Evolutionary conservation across 768 basidiomycete species (phyloP), one percentile per base, ranked within the genome.

Genomic region (Phanerochaete sordida): DNA sequence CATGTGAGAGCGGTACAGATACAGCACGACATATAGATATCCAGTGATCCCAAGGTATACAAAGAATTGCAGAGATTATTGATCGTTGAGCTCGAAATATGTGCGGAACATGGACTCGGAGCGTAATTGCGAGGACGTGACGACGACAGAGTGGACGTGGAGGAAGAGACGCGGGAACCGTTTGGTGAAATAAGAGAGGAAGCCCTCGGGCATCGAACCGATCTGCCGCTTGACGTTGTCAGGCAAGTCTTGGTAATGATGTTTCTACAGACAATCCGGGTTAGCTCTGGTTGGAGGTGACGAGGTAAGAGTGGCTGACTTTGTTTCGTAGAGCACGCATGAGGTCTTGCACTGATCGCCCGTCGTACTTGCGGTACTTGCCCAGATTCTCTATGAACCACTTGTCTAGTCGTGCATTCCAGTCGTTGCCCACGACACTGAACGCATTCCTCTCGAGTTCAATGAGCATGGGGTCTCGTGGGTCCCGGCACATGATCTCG

Each of bases 301-400:
- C n/a, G n/a, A n/a, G n/a, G n/a, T 24, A 21, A 31, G 19, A 53
- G 35, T 1, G 8, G 72, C 85, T 45, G 59, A 93, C 95, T 83
- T 99, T 98, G 73, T 98, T 99, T 64, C 97, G 81, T 68, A 99
- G 75, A 3, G 97, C 97, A 54, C 97, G 82, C 50, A 99, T 72
- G 9, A 99, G 75, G 75, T 99, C 97, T 64, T 97, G 91, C 11
- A 98, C 90, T 56, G 89, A 91, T 68, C 79, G 79, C 21, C 91
- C 93, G 69, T 98, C 93, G 69, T 99, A 99, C 73, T 98, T 99
- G 66, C 97, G 81, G 75, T 95, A 98, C 73, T 98, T 98, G 56
- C 96, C 95, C 55, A 99, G 74, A 71, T 94, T 98, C 61, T 96
- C 95, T 56, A 94, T 86, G 73, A 99, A 93, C 13, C 88, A 77